These are phyloP conservation scores for Leptographium radiaticola DNA, from an alignment of 2,329 filamentous ascomycete species.

Conservation along the genomic window DNA sequence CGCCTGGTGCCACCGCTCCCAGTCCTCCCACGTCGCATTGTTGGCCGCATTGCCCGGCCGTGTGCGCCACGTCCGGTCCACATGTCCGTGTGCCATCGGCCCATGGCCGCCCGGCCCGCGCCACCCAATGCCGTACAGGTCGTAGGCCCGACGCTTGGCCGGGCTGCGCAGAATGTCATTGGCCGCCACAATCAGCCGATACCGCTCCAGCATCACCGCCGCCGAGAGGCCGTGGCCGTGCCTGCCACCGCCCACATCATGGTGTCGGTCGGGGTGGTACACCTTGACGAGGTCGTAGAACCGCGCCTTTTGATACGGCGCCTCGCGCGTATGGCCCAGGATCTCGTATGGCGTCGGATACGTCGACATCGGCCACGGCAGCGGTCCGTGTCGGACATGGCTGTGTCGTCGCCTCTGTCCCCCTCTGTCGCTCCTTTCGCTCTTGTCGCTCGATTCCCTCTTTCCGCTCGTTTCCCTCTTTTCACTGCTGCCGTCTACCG, in stretches of 20 bases:
- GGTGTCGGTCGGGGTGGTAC: constrained; percentile 74
- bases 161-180: constrained; percentile 81
- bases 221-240: constrained; percentile 29
- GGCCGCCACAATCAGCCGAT: constrained; percentile 75
- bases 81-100: constrained; percentile 16
- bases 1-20: constrained; percentile 54
- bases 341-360: constrained; percentile 84
- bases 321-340: constrained; percentile 42
- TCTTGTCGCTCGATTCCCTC: too few species aligned
- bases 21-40: constrained; percentile 98
- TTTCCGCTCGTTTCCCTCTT: neutral
- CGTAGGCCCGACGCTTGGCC: constrained; percentile 66
- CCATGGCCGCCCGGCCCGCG: too few species aligned
- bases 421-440: too few species aligned
- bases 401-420: too few species aligned
- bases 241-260: constrained; percentile 14
- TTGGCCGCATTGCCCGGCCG: constrained; percentile 33
- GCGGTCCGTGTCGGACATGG: neutral
- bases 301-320: constrained; percentile 65
- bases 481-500: neutral
- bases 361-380: constrained; percentile 31
- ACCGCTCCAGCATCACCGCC: constrained; percentile 66
- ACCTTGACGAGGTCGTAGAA: constrained; percentile 91
- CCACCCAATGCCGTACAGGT: constrained; percentile 45
- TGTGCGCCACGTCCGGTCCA: constrained; percentile 35